Percentiles rank a stretch among this genome's conserved stretches.
These are phyloP conservation scores for Gossypium rotundifolium DNA, from an alignment of 345 rosid genomes.

Conservation along the genomic window DNA sequence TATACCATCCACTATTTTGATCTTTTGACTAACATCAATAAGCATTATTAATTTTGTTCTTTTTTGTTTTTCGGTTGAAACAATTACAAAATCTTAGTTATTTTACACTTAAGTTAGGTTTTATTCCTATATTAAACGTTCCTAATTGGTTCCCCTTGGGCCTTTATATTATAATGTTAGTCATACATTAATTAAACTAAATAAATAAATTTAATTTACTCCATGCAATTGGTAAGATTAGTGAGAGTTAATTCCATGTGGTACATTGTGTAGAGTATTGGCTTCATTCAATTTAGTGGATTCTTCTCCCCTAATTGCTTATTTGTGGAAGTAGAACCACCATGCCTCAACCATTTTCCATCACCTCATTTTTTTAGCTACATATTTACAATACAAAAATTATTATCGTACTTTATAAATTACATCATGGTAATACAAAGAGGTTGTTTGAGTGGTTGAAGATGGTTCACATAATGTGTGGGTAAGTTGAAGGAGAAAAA, in stretches of 20 bases:
- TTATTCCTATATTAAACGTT: background rate
- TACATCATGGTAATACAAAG: too few species aligned
- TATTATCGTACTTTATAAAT: too few species aligned
- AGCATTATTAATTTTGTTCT: too few species aligned
- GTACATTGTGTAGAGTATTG: background rate
- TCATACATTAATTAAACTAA: background rate
- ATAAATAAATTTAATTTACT: background rate
- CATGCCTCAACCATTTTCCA: background rate
- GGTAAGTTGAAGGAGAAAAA: too few species aligned
- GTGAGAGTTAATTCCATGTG: background rate
- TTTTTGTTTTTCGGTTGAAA: background rate
- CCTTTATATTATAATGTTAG: background rate
- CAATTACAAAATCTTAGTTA: background rate
- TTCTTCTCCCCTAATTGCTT: too few species aligned
- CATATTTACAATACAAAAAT: too few species aligned
- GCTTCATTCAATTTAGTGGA: background rate
- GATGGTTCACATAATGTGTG: too few species aligned
- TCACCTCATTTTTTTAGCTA: too few species aligned
- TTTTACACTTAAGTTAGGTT: background rate
- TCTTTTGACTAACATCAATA: background rate
- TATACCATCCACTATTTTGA: background rate
- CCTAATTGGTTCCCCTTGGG: background rate
- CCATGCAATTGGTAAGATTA: background rate
- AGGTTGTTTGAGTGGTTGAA: too few species aligned
- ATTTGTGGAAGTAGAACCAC: background rate